Evolutionary conservation across 805 yeast genomes (phyloP).

Genomic region (Candida silvatica): DNA sequence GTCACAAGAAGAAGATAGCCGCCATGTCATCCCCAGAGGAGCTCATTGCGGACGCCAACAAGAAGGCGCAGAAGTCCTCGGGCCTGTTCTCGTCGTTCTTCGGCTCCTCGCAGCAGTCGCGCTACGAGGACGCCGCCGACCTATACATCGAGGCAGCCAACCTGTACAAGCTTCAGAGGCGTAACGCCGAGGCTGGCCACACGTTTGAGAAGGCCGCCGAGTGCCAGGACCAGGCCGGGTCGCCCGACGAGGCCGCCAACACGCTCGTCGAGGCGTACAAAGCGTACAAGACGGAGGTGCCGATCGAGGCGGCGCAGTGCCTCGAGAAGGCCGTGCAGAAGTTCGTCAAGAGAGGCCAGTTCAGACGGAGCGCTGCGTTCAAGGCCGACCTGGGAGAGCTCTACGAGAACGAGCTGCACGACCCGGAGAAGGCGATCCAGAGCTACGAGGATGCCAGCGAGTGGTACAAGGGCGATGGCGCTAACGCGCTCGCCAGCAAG

Average conservation of each 20-base stretch:
- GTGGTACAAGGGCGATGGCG: constrained; percentile 91
- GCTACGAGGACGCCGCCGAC: constrained; percentile 90
- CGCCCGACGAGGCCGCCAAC: constrained; percentile 87
- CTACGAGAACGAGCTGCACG: constrained; percentile 69
- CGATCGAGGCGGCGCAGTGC: constrained; percentile 68
- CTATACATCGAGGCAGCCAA: constrained; percentile 91
- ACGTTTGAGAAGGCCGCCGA: constrained; percentile 83
- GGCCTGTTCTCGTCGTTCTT: constrained; percentile 61
- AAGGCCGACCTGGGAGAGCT: constrained; percentile 84
- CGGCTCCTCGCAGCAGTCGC: constrained; percentile 51
- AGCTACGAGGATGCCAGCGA: constrained; percentile 93
- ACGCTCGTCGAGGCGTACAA: constrained; percentile 87
- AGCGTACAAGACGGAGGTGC: constrained; percentile 67
- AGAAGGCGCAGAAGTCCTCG: constrained; percentile 56
- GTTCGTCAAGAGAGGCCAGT: constrained; percentile 87
- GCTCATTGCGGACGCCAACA: constrained; percentile 42
- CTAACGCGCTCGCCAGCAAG: constrained; percentile 83
- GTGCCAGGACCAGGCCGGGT: constrained; percentile 63
- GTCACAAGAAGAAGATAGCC: not conserved
- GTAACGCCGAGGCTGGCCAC: constrained; percentile 66
- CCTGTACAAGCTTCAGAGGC: constrained; percentile 67
- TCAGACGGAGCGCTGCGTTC: constrained; percentile 92
- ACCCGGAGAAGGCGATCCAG: constrained; percentile 57
- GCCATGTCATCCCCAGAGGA: constrained; percentile 27
- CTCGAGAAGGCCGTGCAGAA: constrained; percentile 70